A percentile compares a stretch with the other conserved stretches of the same genome.
These are phyloP conservation scores for Parastagonospora avenae DNA, from an alignment of 2,329 filamentous ascomycete genomes.

Conservation along the genomic window DNA sequence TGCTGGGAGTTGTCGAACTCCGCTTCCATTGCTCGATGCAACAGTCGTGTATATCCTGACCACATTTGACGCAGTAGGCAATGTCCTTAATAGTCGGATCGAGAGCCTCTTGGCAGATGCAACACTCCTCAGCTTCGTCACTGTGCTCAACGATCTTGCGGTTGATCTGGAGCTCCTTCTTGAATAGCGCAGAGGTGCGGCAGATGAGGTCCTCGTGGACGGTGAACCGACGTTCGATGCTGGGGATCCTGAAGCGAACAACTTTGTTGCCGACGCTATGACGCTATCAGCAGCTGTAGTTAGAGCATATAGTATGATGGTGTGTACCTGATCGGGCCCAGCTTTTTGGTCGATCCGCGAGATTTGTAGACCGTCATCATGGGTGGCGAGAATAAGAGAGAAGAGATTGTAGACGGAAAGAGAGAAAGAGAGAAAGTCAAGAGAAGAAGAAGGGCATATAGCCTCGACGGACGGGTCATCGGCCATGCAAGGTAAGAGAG, in stretches of 20 bases:
- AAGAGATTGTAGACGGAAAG: too few relatives aligned
- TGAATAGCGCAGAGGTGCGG: constrained; percentile 20
- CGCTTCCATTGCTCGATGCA: constrained; percentile 15
- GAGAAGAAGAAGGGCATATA: too few relatives aligned
- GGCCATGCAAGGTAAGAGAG: too few relatives aligned
- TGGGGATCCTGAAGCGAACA: constrained; percentile 9
- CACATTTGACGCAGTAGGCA: constrained; percentile 22
- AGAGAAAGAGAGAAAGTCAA: too few relatives aligned
- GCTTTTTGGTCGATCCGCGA: background rate
- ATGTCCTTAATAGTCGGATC: constrained; percentile 8
- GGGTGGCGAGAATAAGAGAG: too few relatives aligned
- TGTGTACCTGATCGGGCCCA: constrained; percentile 2
- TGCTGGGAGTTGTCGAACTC: background rate
- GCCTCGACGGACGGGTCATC: too few relatives aligned
- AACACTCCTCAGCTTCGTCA: constrained; percentile 14
- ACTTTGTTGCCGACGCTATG: constrained; percentile 8
- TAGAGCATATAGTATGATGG: background rate
- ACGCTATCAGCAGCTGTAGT: background rate
- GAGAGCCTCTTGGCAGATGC: constrained; percentile 20
- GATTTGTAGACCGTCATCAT: too few relatives aligned
- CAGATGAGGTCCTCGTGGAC: constrained; percentile 30
- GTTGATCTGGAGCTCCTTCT: constrained; percentile 12
- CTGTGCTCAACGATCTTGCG: constrained; percentile 12
- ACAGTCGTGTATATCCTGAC: constrained; percentile 20
- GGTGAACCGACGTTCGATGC: constrained; percentile 11